phyloP scores from a whole-genome alignment of 2,329 filamentous ascomycete species.

The Penicillium janthinellum region DNA sequence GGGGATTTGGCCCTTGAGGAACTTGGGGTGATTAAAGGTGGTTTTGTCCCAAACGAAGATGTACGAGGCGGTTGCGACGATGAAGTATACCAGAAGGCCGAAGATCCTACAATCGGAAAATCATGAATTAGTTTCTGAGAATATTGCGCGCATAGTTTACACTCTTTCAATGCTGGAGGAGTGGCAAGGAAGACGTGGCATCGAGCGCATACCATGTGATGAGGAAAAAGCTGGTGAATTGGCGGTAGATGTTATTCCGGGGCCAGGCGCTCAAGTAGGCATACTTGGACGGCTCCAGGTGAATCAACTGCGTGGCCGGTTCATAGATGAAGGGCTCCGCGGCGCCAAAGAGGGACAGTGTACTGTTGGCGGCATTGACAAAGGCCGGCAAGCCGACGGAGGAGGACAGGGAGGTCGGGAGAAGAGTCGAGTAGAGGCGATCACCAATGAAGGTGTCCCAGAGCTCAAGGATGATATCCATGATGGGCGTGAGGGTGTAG shows the following conservation, averaged over 20 bases:
- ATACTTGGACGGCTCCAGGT: conserved; percentile 69
- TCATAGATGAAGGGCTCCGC: conserved; percentile 57
- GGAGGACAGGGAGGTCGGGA: conserved; percentile 62
- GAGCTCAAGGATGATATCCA: conserved; percentile 91
- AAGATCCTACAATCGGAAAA: conserved; percentile 66
- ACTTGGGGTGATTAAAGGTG: conserved; percentile 87
- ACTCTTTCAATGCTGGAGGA: background rate
- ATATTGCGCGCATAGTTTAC: background rate
- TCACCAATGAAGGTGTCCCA: conserved; percentile 82
- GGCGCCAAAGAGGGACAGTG: conserved; percentile 58
- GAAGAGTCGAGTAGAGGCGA: conserved; percentile 69
- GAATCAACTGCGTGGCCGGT: conserved; percentile 71
- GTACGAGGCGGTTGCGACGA: conserved; percentile 82
- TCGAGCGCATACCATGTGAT: conserved; percentile 73
- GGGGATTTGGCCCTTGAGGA: conserved; percentile 87
- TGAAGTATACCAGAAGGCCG: conserved; percentile 79
- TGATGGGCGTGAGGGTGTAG: conserved; percentile 39
- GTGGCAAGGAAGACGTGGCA: background rate
- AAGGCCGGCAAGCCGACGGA: conserved; percentile 56
- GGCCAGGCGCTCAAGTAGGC: conserved; percentile 78
- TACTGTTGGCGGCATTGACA: conserved; percentile 58
- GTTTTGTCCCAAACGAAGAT: conserved; percentile 88
- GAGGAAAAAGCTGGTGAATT: conserved; percentile 73
- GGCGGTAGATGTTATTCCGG: conserved; percentile 75
- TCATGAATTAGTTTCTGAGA: background rate